Evolutionary conservation across 2,329 filamentous ascomycete species (phyloP).

Genomic region (Trichoderma oligosporum): DNA sequence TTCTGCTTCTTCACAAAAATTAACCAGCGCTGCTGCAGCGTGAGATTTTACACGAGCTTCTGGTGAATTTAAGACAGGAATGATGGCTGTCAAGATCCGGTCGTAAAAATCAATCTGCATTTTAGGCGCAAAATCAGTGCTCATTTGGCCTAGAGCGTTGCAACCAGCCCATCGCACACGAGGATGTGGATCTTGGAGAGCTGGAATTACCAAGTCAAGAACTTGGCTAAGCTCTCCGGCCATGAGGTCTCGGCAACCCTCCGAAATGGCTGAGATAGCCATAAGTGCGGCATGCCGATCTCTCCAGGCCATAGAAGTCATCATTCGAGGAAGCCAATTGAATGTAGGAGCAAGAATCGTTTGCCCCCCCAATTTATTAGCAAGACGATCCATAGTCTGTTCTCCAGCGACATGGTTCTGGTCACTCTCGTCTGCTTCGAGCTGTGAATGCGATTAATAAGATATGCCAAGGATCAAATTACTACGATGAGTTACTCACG

Average conservation of each 20-base stretch:
- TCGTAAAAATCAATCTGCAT: conserved; percentile 97
- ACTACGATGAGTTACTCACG: conserved; percentile 46
- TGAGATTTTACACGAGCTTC: conserved; percentile 96
- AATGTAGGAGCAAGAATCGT: conserved; percentile 92
- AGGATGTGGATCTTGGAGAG: conserved; percentile 83
- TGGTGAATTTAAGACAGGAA: conserved; percentile 83
- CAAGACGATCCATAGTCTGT: conserved; percentile 95
- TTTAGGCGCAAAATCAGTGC: conserved; percentile 94
- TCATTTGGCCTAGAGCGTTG: conserved; percentile 99
- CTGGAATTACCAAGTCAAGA: conserved; percentile 88
- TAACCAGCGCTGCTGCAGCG: conserved; percentile 94
- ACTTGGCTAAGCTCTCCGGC: conserved; percentile 91
- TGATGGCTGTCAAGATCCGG: conserved; percentile 81
- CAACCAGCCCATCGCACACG: conserved; percentile 96
- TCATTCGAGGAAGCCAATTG: conserved; percentile 96
- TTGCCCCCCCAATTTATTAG: conserved; percentile 94
- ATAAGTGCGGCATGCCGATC: conserved; percentile 95
- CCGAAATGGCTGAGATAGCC: conserved; percentile 97
- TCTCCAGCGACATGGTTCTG: conserved; percentile 96
- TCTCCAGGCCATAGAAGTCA: conserved; percentile 89
- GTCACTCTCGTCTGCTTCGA: conserved; percentile 94
- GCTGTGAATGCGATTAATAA: conserved; percentile 45
- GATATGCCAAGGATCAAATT: neutral
- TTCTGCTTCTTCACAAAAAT: conserved; percentile 98
- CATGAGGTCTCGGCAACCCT: conserved; percentile 95